A percentile compares a stretch with the other conserved stretches of the same genome.
Conservation (phyloP, 768 basidiomycete genomes). For the Mycena olivaceomarginata region DNA sequence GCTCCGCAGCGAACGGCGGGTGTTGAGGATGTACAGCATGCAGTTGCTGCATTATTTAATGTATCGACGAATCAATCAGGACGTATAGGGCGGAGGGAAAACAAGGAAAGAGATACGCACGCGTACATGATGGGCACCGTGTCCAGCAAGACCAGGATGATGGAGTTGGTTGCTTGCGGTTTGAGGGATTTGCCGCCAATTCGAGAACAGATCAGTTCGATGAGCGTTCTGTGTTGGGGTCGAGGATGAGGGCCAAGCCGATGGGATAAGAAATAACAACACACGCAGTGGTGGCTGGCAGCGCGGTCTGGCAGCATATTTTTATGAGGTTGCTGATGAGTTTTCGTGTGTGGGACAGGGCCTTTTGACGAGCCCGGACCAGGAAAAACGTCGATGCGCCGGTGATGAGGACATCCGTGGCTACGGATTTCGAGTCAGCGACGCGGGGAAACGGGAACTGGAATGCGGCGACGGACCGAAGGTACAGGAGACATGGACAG, state of each 20-base stretch:
- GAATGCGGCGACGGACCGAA: conserved; percentile 16
- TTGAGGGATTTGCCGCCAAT: conserved; percentile 17
- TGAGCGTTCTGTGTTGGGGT: not conserved
- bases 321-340: not conserved
- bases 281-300: not conserved
- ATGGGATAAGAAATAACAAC: not conserved
- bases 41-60: not conserved
- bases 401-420: conserved; percentile 32
- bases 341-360: conserved; percentile 6
- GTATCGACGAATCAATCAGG: not conserved
- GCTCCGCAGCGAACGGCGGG: conserved; percentile 9
- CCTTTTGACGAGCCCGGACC: conserved; percentile 13
- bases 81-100: not conserved
- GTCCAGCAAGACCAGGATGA: conserved; percentile 13
- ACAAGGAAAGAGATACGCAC: not conserved
- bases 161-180: conserved; percentile 9
- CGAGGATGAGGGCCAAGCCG: not conserved
- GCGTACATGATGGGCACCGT: conserved; percentile 16
- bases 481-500: conserved; percentile 14
- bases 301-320: not conserved
- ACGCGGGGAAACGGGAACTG: not conserved
- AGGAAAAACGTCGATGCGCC: conserved; percentile 12
- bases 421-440: not conserved
- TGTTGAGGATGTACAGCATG: conserved; percentile 21
- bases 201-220: conserved; percentile 20